Evolutionary conservation across 306 rosid species (phyloP).

Genomic region (Fragaria nilgerrensis): DNA sequence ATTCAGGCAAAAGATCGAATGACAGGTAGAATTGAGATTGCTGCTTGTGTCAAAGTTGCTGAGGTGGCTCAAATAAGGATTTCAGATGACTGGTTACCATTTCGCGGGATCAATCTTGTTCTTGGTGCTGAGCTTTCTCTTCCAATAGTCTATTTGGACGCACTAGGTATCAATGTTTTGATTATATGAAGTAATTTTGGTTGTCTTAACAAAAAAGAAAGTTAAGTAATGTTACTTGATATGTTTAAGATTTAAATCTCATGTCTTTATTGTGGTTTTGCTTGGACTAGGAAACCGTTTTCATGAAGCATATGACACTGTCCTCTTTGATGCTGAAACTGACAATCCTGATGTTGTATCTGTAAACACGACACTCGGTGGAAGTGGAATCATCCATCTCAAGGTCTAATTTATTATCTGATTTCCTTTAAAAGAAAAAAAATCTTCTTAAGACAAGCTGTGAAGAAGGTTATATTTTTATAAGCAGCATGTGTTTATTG

Average conservation of each 20-base stretch:
- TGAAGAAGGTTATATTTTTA: neutral
- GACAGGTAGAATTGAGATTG: slow-evolving; percentile 79
- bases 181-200: slow-evolving; percentile 16
- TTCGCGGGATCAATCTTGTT: slow-evolving; percentile 62
- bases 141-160: slow-evolving; percentile 62
- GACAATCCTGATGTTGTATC: slow-evolving; percentile 68
- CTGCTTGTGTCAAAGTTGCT: slow-evolving; percentile 79
- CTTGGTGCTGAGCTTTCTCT: slow-evolving; percentile 71
- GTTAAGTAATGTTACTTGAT: slow-evolving; percentile 12
- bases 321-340: slow-evolving; percentile 52
- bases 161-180: slow-evolving; percentile 51
- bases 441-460: slow-evolving; percentile 13
- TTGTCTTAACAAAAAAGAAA: neutral
- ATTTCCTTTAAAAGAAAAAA: slow-evolving; percentile 4
- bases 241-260: slow-evolving; percentile 27
- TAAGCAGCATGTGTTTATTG: neutral
- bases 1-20: slow-evolving; percentile 85
- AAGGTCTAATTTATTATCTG: slow-evolving; percentile 47
- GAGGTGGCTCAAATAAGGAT: slow-evolving; percentile 89
- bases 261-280: slow-evolving; percentile 29
- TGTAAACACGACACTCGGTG: slow-evolving; percentile 52
- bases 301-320: slow-evolving; percentile 66
- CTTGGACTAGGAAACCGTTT: slow-evolving; percentile 74
- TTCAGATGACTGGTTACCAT: slow-evolving; percentile 51
- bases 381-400: slow-evolving; percentile 54